These are phyloP conservation scores for Didymella sp. DNA, from an alignment of 2,329 filamentous ascomycete genomes.

Conservation along the genomic window DNA sequence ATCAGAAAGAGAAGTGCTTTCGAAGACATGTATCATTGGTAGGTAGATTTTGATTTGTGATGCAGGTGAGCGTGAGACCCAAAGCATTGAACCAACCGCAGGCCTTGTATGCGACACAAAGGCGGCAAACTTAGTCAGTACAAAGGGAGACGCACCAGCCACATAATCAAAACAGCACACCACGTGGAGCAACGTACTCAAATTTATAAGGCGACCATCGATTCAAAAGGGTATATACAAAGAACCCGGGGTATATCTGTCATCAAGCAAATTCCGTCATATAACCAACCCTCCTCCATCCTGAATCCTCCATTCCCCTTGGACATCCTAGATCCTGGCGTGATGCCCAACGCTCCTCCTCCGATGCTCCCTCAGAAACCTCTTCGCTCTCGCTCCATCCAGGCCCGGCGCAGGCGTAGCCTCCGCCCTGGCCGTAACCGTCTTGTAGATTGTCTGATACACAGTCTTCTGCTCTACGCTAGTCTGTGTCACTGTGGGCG, in stretches of 20 bases:
- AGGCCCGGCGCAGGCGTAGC: conserved; percentile 20
- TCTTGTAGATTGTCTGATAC: conserved; percentile 26
- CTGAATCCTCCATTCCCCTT: neutral
- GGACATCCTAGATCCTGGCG: conserved; percentile 11
- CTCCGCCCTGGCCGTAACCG: conserved; percentile 19
- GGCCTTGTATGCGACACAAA: too few species aligned
- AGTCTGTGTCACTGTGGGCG: conserved; percentile 10
- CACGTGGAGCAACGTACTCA: neutral
- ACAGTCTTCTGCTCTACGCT: conserved; percentile 20
- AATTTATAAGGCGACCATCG: neutral
- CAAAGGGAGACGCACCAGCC: neutral
- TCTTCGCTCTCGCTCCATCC: conserved; percentile 22
- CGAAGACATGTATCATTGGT: too few species aligned
- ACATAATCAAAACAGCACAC: neutral
- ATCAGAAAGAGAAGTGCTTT: too few species aligned
- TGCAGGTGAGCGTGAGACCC: too few species aligned
- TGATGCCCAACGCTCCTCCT: conserved; percentile 26
- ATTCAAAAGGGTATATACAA: conserved; percentile 20
- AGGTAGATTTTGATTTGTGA: too few species aligned
- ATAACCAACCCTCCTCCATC: neutral
- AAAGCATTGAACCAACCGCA: too few species aligned
- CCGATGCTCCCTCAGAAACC: conserved; percentile 27
- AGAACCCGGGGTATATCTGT: conserved; percentile 22
- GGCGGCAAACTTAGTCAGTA: too few species aligned
- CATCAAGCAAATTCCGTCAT: conserved; percentile 8